phyloP scores from a whole-genome alignment of 139 green algal species.

The Chlamydomonas sp. region DNA sequence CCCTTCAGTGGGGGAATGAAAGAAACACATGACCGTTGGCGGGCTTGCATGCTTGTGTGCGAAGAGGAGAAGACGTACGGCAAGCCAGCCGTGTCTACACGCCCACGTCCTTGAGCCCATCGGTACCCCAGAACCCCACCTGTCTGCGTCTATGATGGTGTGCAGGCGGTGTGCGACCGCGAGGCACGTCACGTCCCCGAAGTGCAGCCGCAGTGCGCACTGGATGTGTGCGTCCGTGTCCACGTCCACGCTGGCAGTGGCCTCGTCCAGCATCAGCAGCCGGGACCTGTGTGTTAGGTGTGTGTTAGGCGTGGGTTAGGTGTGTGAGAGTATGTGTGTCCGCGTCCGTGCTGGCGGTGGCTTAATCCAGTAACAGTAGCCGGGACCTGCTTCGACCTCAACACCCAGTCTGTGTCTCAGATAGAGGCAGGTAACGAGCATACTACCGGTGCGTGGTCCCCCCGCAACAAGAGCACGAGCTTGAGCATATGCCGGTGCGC shows the following conservation, averaged over 20 bases:
- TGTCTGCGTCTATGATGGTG: slow-evolving; percentile 79
- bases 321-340: slow-evolving; percentile 75
- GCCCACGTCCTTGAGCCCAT: no score
- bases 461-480: no score
- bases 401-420: no score
- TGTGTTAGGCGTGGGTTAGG: no score
- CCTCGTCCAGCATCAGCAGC: slow-evolving; percentile 95
- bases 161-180: slow-evolving; percentile 90
- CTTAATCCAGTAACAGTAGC: slow-evolving; percentile 95
- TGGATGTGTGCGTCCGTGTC: slow-evolving; percentile 81
- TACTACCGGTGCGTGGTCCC: no score
- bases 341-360: slow-evolving; percentile 89
- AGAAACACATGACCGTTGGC: no score
- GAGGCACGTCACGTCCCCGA: slow-evolving; percentile 85
- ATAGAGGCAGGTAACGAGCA: no score
- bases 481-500: no score
- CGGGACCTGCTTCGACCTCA: slow-evolving; percentile 36
- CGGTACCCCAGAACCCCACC: background rate
- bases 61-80: no score
- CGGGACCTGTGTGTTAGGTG: slow-evolving; percentile 39
- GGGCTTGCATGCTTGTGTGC: no score
- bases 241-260: slow-evolving; percentile 90
- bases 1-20: background rate
- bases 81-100: no score
- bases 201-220: slow-evolving; percentile 84